phyloP scores from a whole-genome alignment of 495 filamentous ascomycete species.

The Neurospora sp. region DNA sequence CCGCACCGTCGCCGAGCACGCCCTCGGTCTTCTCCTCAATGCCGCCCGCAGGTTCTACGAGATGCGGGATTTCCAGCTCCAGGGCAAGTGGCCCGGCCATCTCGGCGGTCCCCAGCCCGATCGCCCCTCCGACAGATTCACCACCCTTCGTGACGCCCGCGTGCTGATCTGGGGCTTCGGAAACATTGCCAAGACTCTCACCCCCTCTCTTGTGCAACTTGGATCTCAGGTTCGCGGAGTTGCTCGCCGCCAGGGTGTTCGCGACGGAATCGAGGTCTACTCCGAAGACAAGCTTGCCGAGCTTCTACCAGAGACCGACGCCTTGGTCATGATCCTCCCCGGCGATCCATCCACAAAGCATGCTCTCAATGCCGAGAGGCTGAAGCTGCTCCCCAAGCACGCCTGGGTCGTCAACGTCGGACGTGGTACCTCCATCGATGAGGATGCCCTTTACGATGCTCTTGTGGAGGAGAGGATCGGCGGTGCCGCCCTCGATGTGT shows the following conservation, averaged over 20 bases:
- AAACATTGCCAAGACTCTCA: slow-evolving; percentile 70
- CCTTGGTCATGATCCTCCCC: slow-evolving; percentile 69
- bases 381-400: slow-evolving; percentile 65
- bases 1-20: slow-evolving; percentile 49
- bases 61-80: slow-evolving; percentile 49
- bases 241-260: slow-evolving; percentile 46
- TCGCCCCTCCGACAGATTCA: slow-evolving; percentile 34
- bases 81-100: slow-evolving; percentile 43
- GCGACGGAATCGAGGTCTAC: slow-evolving; percentile 44
- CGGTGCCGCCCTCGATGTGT: slow-evolving; percentile 69
- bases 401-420: slow-evolving; percentile 78
- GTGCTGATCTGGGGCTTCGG: slow-evolving; percentile 69
- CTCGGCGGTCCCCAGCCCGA: slow-evolving; percentile 49
- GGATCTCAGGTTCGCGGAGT: slow-evolving; percentile 38
- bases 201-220: slow-evolving; percentile 52
- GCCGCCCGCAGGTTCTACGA: slow-evolving; percentile 43
- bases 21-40: slow-evolving; percentile 41
- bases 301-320: slow-evolving; percentile 57
- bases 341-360: slow-evolving; percentile 55
- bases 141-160: slow-evolving; percentile 42
- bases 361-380: slow-evolving; percentile 55
- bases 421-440: slow-evolving; percentile 68
- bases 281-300: slow-evolving; percentile 37
- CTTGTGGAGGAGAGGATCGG: slow-evolving; percentile 56
- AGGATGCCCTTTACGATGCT: slow-evolving; percentile 65